Evolutionary conservation across 2,329 filamentous ascomycete genomes (phyloP).

Genomic region (Epicoccum sorghinum): DNA sequence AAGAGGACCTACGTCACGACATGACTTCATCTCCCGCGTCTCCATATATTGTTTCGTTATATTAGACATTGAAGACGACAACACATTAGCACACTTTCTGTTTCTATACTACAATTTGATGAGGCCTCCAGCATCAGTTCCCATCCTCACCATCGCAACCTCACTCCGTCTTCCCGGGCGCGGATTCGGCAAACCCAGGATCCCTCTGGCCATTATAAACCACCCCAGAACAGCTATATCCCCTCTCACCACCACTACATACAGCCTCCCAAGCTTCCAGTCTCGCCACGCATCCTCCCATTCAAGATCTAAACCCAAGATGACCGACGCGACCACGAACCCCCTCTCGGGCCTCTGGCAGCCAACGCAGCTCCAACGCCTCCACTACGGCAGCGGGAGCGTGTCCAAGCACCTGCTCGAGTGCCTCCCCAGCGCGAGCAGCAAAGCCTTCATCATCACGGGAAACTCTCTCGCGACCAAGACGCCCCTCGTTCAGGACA

Average conservation of each 20-base stretch:
- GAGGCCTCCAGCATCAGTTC: not conserved
- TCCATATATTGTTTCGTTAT: too few relatives aligned
- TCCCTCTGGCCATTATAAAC: slow-evolving; percentile 3
- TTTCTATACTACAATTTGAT: not conserved
- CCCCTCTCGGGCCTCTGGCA: slow-evolving; percentile 59
- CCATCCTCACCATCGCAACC: not conserved
- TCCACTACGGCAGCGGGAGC: slow-evolving; percentile 58
- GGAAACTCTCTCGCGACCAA: slow-evolving; percentile 61
- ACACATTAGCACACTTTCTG: not conserved
- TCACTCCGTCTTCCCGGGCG: slow-evolving; percentile 7
- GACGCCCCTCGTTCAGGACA: slow-evolving; percentile 58
- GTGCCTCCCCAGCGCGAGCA: slow-evolving; percentile 51
- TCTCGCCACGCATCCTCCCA: slow-evolving; percentile 3
- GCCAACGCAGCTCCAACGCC: slow-evolving; percentile 55
- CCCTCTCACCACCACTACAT: not conserved
- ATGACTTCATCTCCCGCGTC: slow-evolving; percentile 2
- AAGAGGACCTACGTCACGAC: slow-evolving; percentile 3
- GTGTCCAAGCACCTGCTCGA: slow-evolving; percentile 56
- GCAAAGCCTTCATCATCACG: slow-evolving; percentile 65
- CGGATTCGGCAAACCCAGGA: slow-evolving; percentile 11
- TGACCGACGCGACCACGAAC: slow-evolving; percentile 52
- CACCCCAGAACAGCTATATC: not conserved
- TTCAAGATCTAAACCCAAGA: slow-evolving; percentile 28
- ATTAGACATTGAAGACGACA: too few relatives aligned
- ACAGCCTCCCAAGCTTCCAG: not conserved